Evolutionary conservation across 176 grass and related monocot species (phyloP).

Genomic region (Zizania latifolia): DNA sequence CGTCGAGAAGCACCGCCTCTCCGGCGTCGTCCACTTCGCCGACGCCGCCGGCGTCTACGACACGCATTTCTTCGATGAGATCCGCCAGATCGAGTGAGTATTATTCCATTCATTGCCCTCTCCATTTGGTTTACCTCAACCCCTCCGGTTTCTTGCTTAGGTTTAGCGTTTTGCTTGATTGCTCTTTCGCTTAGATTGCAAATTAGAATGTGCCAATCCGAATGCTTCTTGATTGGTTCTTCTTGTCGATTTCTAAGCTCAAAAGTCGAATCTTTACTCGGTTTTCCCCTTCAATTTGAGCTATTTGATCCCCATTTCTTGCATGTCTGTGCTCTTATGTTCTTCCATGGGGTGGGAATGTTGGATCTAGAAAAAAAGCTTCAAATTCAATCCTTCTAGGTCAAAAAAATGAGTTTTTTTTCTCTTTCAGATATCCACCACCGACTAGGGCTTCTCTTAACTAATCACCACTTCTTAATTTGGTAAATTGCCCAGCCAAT

Average conservation of each 20-base stretch:
- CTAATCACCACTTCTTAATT: slow-evolving; percentile 26
- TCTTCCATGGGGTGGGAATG: background rate
- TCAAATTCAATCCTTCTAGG: background rate
- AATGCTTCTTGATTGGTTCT: background rate
- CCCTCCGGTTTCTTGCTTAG: background rate
- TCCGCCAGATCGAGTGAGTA: slow-evolving; percentile 80
- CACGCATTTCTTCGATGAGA: slow-evolving; percentile 76
- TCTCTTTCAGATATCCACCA: slow-evolving; percentile 2
- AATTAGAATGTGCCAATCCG: slow-evolving; percentile 11
- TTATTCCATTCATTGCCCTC: background rate
- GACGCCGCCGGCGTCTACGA: slow-evolving; percentile 60
- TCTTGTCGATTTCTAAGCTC: background rate
- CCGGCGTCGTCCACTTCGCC: slow-evolving; percentile 78
- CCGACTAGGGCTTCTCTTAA: slow-evolving; percentile 25
- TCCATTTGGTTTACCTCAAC: background rate
- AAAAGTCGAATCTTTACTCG: slow-evolving; percentile 4
- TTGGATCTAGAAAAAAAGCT: slow-evolving; percentile 10
- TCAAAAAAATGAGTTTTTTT: background rate
- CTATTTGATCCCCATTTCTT: background rate
- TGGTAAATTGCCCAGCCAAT: slow-evolving; percentile 6
- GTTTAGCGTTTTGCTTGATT: background rate
- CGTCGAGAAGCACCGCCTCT: slow-evolving; percentile 79
- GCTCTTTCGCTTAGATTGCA: background rate
- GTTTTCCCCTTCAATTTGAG: background rate
- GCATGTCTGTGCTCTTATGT: background rate